These are phyloP conservation scores for Ceratocystis colombiana DNA, from an alignment of 2,329 filamentous ascomycete genomes.

Conservation along the genomic window DNA sequence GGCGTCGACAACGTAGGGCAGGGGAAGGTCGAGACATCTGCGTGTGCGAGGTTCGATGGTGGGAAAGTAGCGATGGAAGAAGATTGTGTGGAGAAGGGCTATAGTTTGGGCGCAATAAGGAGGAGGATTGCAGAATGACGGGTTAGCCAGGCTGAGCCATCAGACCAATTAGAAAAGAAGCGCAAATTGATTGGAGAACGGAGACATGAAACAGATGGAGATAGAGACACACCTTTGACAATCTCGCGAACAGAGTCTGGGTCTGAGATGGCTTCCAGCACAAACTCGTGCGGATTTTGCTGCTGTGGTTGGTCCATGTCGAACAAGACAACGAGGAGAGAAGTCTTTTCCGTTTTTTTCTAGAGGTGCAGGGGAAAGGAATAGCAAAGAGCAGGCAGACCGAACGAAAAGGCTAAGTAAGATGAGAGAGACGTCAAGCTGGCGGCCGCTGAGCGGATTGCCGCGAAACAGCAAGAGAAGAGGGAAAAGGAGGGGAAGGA, in stretches of 20 bases:
- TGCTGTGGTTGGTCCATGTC: constrained; percentile 49
- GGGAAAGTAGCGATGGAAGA: constrained; percentile 97
- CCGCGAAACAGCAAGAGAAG: not conserved
- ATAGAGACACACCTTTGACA: constrained; percentile 59
- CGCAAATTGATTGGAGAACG: constrained; percentile 17
- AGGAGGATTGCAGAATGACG: constrained; percentile 22
- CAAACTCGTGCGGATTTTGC: constrained; percentile 52
- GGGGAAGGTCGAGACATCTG: constrained; percentile 80
- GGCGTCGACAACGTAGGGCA: constrained; percentile 80
- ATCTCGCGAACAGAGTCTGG: constrained; percentile 82
- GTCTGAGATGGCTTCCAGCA: constrained; percentile 87
- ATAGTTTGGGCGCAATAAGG: constrained; percentile 22
- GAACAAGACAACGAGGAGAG: not conserved
- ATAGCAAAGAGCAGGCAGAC: constrained; percentile 10
- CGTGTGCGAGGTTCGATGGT: constrained; percentile 70
- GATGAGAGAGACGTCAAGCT: not conserved
- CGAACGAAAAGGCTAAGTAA: not conserved
- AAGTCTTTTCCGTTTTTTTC: too few species aligned
- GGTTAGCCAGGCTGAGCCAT: constrained; percentile 14
- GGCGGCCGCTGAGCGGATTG: not conserved
- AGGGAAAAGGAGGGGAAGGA: not conserved
- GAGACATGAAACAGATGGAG: not conserved
- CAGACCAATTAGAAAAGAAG: constrained; percentile 22
- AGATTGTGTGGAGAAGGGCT: constrained; percentile 94
- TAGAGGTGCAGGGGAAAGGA: not conserved